Percentiles rank a stretch among this genome's conserved stretches.
phyloP scores from a whole-genome alignment of 2,329 filamentous ascomycete species.

The Diplodia intermedia region DNA sequence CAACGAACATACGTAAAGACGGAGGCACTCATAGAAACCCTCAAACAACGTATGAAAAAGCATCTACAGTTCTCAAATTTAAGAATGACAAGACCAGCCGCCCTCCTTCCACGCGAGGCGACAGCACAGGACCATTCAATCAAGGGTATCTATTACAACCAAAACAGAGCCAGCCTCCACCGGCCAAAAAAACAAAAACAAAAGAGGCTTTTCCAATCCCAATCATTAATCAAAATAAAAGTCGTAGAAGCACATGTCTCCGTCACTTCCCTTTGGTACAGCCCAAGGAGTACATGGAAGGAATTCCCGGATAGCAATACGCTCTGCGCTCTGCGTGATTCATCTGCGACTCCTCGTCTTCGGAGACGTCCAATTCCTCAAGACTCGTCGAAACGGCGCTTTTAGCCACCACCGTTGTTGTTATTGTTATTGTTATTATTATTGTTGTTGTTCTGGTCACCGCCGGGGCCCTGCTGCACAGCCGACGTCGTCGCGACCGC shows the following conservation, averaged over 20 bases:
- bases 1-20: too few species aligned
- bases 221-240: background rate
- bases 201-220: background rate
- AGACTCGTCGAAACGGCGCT: background rate
- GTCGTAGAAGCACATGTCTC: background rate
- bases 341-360: background rate
- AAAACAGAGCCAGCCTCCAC: background rate
- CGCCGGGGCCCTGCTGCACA: background rate
- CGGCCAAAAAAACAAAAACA: background rate
- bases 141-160: background rate
- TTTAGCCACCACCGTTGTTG: background rate
- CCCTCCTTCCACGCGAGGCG: background rate
- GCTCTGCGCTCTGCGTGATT: constrained; percentile 1
- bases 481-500: background rate
- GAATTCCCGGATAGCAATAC: background rate
- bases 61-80: background rate
- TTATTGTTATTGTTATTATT: background rate
- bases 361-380: background rate
- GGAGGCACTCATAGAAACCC: too few species aligned
- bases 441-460: background rate
- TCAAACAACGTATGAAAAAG: background rate
- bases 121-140: background rate
- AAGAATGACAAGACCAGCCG: background rate
- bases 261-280: background rate
- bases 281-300: background rate